Percentiles rank a stretch among this genome's conserved stretches.
phyloP scores from a whole-genome alignment of 129 eudicot species.

The Pittosporum tobira region DNA sequence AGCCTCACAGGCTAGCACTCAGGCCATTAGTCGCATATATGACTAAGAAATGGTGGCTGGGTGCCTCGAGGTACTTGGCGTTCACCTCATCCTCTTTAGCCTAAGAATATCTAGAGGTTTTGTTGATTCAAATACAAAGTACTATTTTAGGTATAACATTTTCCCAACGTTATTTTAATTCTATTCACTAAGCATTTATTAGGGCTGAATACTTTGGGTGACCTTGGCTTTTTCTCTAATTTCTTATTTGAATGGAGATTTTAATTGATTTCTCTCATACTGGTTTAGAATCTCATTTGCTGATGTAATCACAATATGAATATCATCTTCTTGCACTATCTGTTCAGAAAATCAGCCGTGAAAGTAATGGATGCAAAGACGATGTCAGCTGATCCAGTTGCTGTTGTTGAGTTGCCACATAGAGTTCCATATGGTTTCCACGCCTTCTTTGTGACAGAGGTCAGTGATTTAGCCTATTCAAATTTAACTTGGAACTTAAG shows the following conservation, averaged over 20 bases:
- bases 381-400: slow-evolving; percentile 94
- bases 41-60: no score
- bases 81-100: no score
- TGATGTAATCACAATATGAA: slow-evolving; percentile 3
- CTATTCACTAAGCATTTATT: background rate
- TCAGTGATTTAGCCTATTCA: slow-evolving; percentile 19
- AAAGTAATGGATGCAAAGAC: slow-evolving; percentile 87
- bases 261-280: background rate
- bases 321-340: background rate
- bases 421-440: slow-evolving; percentile 98
- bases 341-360: slow-evolving; percentile 67
- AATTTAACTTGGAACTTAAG: background rate
- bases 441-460: slow-evolving; percentile 96
- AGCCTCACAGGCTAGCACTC: no score
- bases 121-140: no score
- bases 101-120: no score
- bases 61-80: no score
- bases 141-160: no score
- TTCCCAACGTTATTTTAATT: background rate
- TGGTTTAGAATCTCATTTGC: background rate
- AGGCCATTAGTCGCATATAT: no score
- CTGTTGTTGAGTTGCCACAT: slow-evolving; percentile 75
- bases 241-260: background rate
- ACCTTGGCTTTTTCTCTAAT: background rate
- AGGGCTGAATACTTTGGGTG: no score